Evolutionary conservation across 2,329 filamentous ascomycete species (phyloP), one percentile per base, ranked within the genome.

Genomic region (Verruconis gallopava): DNA sequence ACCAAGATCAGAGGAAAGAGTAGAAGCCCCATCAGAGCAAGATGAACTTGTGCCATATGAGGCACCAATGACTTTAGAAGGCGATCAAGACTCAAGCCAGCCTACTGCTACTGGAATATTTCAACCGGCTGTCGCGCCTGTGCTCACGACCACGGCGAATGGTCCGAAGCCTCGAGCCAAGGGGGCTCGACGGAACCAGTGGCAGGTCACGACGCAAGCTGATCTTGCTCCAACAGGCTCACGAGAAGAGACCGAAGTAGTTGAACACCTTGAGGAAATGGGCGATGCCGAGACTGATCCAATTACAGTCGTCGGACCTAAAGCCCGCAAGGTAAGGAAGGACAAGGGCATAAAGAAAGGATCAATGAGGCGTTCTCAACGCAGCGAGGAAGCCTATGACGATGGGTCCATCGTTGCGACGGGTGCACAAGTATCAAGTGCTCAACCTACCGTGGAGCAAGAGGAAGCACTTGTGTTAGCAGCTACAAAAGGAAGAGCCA

Each of bases 251-350:
- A n/a, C 9, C 6, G 25, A 9, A 30, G 6, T 30, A 9, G 25
- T 30, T 30, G 25, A n/a, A n/a, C 71, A 98, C 91, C 91, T 69
- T 95, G 89, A 65, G 96, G 18, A 20, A 30, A 19, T n/a, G 5
- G 38, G 17, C 4, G 12, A 13, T 18, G 25, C 11, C 13, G 38
- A 40, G 25, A n/a, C n/a, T n/a, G 25, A 30, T 9, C 9, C 25
- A 30, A n/a, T 9, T 30, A n/a, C 9, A 30, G 21, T 17, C n/a
- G 36, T 5, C 15, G 6, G 17, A 15, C 21, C 15, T n/a, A 60
- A 55, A 46, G 20, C 50, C 5, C 53, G 53, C 5, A 59, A 55
- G 28, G 46, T 52, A n/a, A 49, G 54, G 12, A 55, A 52, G 43
- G 45, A 51, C 14, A 56, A 53, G 38, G 51, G 46, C 3, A 50